A percentile compares a stretch with the other conserved stretches of the same genome.
These are phyloP conservation scores for Phytophthora parvispora DNA, from an alignment of 352 stramenopile species.

Conservation along the genomic window DNA sequence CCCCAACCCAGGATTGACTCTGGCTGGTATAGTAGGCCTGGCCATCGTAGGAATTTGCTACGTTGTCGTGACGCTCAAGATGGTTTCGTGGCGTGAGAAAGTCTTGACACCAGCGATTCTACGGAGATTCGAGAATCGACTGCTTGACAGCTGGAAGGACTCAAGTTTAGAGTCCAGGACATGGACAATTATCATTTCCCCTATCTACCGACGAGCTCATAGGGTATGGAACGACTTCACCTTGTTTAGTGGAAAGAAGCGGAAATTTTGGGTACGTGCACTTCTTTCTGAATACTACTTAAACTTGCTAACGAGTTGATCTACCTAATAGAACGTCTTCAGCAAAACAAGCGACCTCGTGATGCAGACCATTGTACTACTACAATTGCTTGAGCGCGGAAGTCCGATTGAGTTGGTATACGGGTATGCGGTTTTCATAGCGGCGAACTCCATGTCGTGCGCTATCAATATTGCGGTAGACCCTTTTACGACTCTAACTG, in stretches of 20 bases:
- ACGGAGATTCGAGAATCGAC: not conserved
- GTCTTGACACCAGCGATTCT: not conserved
- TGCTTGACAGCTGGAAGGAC: conserved; percentile 8
- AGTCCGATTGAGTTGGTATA: conserved; percentile 10
- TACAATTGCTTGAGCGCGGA: conserved; percentile 18
- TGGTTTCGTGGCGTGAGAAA: conserved; percentile 23
- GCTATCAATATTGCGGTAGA: conserved; percentile 21
- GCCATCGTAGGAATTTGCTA: conserved; percentile 6
- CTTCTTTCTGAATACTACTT: not conserved
- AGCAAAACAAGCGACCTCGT: conserved; percentile 24
- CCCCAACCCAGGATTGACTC: not conserved
- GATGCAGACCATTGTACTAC: conserved; percentile 20
- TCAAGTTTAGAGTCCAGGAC: not conserved
- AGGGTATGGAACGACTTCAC: conserved; percentile 22
- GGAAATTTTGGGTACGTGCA: conserved; percentile 32
- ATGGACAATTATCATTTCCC: conserved; percentile 1
- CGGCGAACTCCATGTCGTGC: conserved; percentile 22
- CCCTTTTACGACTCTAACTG: conserved; percentile 16
- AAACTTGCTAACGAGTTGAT: no score
- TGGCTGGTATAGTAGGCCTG: not conserved
- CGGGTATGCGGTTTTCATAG: conserved; percentile 19
- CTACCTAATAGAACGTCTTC: conserved; percentile 14
- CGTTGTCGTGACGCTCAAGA: conserved; percentile 19
- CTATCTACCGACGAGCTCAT: not conserved
- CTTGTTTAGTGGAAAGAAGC: conserved; percentile 22